Conservation (phyloP, 2,329 filamentous ascomycete genomes). For the Arachnomyces sp. region DNA sequence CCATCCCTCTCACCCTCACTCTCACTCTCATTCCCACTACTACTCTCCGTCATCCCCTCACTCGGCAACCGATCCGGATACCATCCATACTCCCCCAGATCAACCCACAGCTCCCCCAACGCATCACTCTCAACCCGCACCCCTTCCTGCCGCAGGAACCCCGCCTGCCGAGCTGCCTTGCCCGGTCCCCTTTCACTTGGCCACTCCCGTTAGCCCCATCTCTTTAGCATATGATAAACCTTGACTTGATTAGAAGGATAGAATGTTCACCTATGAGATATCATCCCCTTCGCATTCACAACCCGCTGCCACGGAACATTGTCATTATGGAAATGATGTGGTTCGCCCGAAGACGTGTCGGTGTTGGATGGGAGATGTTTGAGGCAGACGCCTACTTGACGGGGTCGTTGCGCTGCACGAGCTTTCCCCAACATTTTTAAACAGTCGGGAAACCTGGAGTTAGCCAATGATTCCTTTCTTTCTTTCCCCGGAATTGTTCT, state of each 20-base stretch:
- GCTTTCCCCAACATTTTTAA: background rate
- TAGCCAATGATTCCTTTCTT: constrained; percentile 37
- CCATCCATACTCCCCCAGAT: constrained; percentile 40
- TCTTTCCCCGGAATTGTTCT: too few species aligned
- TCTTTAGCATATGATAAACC: background rate
- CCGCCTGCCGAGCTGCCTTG: constrained; percentile 37
- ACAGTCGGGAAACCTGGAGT: constrained; percentile 59
- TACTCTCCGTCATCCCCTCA: constrained; percentile 26
- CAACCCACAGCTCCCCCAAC: constrained; percentile 38
- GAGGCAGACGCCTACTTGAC: constrained; percentile 84
- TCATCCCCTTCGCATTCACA: constrained; percentile 76
- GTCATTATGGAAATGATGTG: constrained; percentile 49
- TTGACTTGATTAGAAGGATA: background rate
- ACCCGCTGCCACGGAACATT: constrained; percentile 95
- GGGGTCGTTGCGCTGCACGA: constrained; percentile 57
- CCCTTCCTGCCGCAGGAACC: constrained; percentile 33
- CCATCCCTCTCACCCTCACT: constrained; percentile 8
- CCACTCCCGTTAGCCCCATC: background rate
- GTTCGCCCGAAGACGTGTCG: constrained; percentile 30
- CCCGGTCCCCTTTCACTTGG: constrained; percentile 27
- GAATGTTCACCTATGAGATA: constrained; percentile 65
- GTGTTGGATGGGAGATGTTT: constrained; percentile 66
- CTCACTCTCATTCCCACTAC: constrained; percentile 11
- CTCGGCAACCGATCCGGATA: constrained; percentile 45
- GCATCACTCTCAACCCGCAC: constrained; percentile 34